These are phyloP conservation scores for Dictyostelium purpureum DNA, from an alignment of 78 protist genomes.

Conservation along the genomic window DNA sequence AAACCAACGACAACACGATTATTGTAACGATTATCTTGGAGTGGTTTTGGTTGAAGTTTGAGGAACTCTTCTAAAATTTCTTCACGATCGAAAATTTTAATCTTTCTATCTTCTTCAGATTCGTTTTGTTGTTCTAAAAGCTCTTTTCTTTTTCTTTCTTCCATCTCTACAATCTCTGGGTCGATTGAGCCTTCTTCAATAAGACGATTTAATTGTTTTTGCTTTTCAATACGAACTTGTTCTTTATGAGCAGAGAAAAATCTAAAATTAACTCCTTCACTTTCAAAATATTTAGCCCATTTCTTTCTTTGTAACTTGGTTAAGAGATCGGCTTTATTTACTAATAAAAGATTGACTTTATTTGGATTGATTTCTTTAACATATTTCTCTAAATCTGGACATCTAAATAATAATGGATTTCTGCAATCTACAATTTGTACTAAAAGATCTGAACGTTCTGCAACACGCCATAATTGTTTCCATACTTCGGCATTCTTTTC, in stretches of 20 bases:
- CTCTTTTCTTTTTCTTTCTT: not conserved
- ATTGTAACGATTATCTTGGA: conserved; percentile 31
- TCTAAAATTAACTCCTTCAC: conserved; percentile 52
- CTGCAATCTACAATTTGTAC: conserved; percentile 98
- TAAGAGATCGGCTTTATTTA: conserved; percentile 99
- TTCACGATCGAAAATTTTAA: conserved; percentile 52
- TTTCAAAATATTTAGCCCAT: conserved; percentile 88
- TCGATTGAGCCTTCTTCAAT: conserved; percentile 98
- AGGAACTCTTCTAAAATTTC: conserved; percentile 44
- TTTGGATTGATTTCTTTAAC: conserved; percentile 35
- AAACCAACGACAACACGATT: conserved; percentile 85
- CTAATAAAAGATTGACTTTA: conserved; percentile 85
- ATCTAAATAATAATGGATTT: conserved; percentile 97
- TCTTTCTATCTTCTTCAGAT: conserved; percentile 18
- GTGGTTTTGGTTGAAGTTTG: conserved; percentile 27
- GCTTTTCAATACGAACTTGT: conserved; percentile 74
- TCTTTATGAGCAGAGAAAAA: conserved; percentile 88
- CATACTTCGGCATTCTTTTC: conserved; percentile 98
- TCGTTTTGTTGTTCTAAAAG: not conserved
- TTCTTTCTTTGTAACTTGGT: conserved; percentile 83
- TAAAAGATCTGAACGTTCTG: conserved; percentile 93
- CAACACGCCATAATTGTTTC: conserved; percentile 99
- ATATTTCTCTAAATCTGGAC: conserved; percentile 90
- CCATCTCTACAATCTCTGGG: conserved; percentile 80
- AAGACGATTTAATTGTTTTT: conserved; percentile 91